Evolutionary conservation across 768 basidiomycete genomes (phyloP).

Genomic region (Mycena sanguinolenta): DNA sequence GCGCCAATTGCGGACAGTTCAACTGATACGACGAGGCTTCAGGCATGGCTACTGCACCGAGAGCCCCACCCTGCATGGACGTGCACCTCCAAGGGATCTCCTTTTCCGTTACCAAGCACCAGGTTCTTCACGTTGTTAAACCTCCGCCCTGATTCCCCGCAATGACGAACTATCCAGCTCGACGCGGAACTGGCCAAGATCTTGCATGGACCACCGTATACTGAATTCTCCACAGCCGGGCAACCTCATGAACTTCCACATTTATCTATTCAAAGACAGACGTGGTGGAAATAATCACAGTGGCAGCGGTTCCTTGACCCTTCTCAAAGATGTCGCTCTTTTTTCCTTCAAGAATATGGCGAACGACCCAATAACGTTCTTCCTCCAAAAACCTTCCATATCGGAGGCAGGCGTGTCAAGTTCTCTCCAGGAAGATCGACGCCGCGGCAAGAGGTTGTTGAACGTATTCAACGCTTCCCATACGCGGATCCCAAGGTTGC

Average conservation of each 20-base stretch:
- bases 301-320: constrained; percentile 62
- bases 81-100: constrained; percentile 49
- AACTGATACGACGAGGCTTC: background rate
- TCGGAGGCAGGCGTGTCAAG: constrained; percentile 50
- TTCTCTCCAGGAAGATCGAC: constrained; percentile 48
- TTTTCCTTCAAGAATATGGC: constrained; percentile 61
- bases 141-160: background rate
- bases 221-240: constrained; percentile 35
- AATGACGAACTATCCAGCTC: constrained; percentile 18
- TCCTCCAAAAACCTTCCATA: constrained; percentile 37
- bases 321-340: constrained; percentile 58
- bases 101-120: constrained; percentile 43
- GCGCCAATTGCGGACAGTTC: background rate
- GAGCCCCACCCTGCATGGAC: constrained; percentile 17
- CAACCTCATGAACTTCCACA: constrained; percentile 66
- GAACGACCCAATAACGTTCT: constrained; percentile 20
- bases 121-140: constrained; percentile 41
- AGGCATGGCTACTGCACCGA: constrained; percentile 4
- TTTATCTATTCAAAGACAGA: constrained; percentile 60
- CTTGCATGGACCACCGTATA: constrained; percentile 61
- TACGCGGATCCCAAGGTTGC: constrained; percentile 56
- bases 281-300: constrained; percentile 45
- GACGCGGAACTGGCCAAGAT: constrained; percentile 53
- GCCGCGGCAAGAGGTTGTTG: constrained; percentile 51
- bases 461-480: constrained; percentile 52